Evolutionary conservation across 2,329 filamentous ascomycete species (phyloP), one percentile per base, ranked within the genome.

Genomic region (Trichoderma afroharzianum): DNA sequence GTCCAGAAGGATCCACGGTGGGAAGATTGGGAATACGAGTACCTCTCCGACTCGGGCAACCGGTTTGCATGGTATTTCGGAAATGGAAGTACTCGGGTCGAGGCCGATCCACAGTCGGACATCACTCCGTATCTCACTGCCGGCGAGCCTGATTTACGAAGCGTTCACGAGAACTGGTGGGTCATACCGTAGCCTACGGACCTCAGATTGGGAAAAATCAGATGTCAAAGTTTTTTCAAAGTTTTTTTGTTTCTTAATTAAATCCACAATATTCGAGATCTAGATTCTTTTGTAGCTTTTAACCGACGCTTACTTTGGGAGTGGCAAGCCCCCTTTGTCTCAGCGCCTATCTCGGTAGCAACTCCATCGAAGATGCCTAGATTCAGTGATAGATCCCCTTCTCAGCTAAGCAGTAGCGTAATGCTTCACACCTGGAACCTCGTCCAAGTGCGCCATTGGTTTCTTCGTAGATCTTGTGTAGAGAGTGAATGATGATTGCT

Each of bases 111-210:
- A 6, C 81, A 82, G n/a, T 82, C 83, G 4, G 90, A 93, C 75
- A 82, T 92, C 77, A 91, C 89, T 12, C 82, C 86, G 11, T 92
- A 93, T 83, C 78, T 94, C 70, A 86, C 82, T 74, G 75, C 85
- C 33, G 84, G 83, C 43, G 82, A 87, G 39, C 83, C 90, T 53
- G 88, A 93, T 77, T 79, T 93, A 73, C 84, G 85, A 74, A 85
- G 88, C 58, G 77, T 92, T 66, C 88, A 93, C 77, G 92, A 94
- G 83, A 85, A 85, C 21, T 94, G 91, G 91, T 92, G 87, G 85
- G 84, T 85, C 30, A 74, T 81, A 43, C 81, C 81, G 21, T 83
- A 68, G 64, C 15, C 55, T 59, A 32, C 21, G 24, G 18, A 26
- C 26, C 21, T 55, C 47, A 66, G 9, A 66, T 66, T 33, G 30